A percentile compares a stretch with the other conserved stretches of the same genome.
These are phyloP conservation scores for Hibiscus mutabilis DNA, from an alignment of 345 rosid species.

Conservation along the genomic window DNA sequence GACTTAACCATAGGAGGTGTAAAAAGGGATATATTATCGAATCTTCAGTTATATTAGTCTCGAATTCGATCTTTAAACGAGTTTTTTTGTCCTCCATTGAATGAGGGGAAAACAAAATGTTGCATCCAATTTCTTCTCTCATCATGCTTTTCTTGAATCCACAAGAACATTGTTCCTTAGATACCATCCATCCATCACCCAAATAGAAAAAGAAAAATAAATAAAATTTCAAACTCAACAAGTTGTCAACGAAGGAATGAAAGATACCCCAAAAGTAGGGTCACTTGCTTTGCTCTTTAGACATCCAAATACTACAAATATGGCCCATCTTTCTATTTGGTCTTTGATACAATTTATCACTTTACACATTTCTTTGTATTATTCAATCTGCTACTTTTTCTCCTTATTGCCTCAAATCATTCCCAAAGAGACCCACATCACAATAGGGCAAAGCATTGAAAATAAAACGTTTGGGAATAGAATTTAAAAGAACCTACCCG, in stretches of 20 bases:
- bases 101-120: not conserved
- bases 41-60: no score
- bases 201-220: not conserved
- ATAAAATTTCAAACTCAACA: no score
- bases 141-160: conserved; percentile 11
- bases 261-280: no score
- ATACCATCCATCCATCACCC: not conserved
- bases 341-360: conserved; percentile 9
- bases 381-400: conserved; percentile 6
- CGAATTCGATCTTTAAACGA: no score
- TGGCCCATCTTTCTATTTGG: conserved; percentile 2
- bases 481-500: no score
- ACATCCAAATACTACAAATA: conserved; percentile 5
- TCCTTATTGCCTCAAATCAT: conserved; percentile 17
- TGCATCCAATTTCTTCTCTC: not conserved
- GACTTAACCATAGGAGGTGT: no score
- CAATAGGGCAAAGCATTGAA: not conserved
- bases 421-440: conserved; percentile 8
- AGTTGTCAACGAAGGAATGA: no score
- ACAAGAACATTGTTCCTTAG: conserved; percentile 4
- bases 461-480: no score
- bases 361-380: conserved; percentile 7
- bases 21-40: no score
- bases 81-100: not conserved
- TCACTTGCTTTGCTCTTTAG: not conserved